A percentile compares a stretch with the other conserved stretches of the same genome.
These are phyloP conservation scores for Auxenochlorella protothecoides DNA, from an alignment of 139 green algal species.

Conservation along the genomic window DNA sequence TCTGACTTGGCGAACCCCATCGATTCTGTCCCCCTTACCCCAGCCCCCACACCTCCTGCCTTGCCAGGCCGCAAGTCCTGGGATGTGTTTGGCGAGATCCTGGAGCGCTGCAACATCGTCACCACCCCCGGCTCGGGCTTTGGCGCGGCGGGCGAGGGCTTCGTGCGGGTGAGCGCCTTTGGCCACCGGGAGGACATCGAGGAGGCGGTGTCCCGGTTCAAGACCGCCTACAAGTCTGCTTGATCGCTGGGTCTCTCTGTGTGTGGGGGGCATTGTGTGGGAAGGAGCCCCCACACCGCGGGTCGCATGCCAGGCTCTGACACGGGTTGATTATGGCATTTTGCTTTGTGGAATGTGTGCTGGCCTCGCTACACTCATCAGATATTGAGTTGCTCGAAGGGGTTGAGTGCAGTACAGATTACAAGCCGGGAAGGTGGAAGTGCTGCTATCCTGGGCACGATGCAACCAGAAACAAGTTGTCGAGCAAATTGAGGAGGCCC, in stretches of 20 bases:
- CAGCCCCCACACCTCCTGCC: too few species aligned
- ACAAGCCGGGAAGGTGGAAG: too few species aligned
- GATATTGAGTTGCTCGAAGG: too few species aligned
- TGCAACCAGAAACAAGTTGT: too few species aligned
- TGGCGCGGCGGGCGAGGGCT: constrained; percentile 90
- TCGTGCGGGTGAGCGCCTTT: constrained; percentile 91
- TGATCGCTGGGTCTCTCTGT: neutral
- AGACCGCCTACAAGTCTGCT: constrained; percentile 39
- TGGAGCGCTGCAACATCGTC: constrained; percentile 93
- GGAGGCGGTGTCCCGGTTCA: constrained; percentile 68
- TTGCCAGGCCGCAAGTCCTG: constrained; percentile 51
- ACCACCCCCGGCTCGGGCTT: constrained; percentile 95
- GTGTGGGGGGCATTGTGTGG: neutral
- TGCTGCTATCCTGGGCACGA: too few species aligned
- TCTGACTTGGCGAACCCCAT: too few species aligned
- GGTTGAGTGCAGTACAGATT: too few species aligned
- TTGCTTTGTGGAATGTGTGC: too few species aligned
- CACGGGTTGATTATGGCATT: neutral
- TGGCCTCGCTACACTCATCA: too few species aligned
- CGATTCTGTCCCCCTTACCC: too few species aligned
- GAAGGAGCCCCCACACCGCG: neutral
- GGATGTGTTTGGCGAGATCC: constrained; percentile 96
- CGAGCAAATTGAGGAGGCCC: too few species aligned
- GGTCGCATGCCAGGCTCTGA: neutral
- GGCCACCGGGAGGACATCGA: constrained; percentile 72